Percentiles rank a stretch among this genome's conserved stretches.
Evolutionary conservation across 495 filamentous ascomycete species (phyloP).

Genomic region (Aspergillus steynii): DNA sequence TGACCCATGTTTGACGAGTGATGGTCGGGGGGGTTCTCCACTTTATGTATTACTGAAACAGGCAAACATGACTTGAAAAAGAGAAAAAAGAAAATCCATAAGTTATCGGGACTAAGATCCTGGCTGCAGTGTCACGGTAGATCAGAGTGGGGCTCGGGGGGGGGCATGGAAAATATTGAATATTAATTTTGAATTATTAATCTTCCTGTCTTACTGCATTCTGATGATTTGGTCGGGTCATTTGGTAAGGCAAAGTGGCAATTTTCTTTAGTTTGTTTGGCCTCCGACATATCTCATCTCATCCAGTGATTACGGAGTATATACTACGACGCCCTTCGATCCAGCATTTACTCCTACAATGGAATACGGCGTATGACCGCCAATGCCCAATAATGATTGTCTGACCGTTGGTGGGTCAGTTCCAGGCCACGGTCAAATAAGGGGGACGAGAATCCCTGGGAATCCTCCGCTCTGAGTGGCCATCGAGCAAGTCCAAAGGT

Average conservation of each 20-base stretch:
- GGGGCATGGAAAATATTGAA: background rate
- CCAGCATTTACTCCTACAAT: background rate
- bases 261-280: too few relatives aligned
- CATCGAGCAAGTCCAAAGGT: background rate
- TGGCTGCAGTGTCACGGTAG: slow-evolving; percentile 17
- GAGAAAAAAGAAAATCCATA: background rate
- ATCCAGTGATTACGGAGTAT: too few relatives aligned
- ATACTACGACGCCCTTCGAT: background rate
- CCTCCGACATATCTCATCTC: too few relatives aligned
- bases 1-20: slow-evolving; percentile 12
- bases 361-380: background rate
- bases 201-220: too few relatives aligned
- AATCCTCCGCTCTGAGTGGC: background rate
- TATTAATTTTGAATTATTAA: too few relatives aligned
- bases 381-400: slow-evolving; percentile 9
- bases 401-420: slow-evolving; percentile 17
- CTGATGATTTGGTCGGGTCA: too few relatives aligned
- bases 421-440: slow-evolving; percentile 2
- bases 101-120: slow-evolving; percentile 10
- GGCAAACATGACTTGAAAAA: slow-evolving; percentile 10
- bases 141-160: slow-evolving; percentile 16
- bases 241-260: too few relatives aligned
- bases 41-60: slow-evolving; percentile 14
- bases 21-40: slow-evolving; percentile 13
- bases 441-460: slow-evolving; percentile 1